Percentiles rank a stretch among this genome's conserved stretches.
These are phyloP conservation scores for Euphrasia arctica DNA, from an alignment of 305 asterid genomes.

Conservation along the genomic window DNA sequence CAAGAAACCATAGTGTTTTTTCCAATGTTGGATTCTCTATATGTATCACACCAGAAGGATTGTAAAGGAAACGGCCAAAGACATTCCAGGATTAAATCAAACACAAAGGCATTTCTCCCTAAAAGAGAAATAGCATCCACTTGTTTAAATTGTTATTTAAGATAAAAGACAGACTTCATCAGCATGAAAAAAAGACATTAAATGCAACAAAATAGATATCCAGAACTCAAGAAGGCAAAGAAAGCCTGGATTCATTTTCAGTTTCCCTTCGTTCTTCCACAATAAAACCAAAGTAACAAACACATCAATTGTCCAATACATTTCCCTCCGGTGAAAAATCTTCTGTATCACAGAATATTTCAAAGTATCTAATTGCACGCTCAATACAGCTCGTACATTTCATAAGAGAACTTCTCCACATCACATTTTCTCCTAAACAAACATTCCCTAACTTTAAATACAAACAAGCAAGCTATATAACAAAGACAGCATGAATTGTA, in stretches of 20 bases:
- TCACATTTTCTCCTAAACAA: not conserved
- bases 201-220: constrained; percentile 16
- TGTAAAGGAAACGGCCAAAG: not conserved
- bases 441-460: constrained; percentile 7
- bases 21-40: not conserved
- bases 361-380: not conserved
- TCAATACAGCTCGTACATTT: not conserved
- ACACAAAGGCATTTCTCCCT: not conserved
- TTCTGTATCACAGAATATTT: not conserved
- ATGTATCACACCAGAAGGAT: not conserved
- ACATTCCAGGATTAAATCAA: not conserved
- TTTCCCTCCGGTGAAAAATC: not conserved
- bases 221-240: not conserved
- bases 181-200: constrained; percentile 13
- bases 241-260: not conserved
- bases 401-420: not conserved
- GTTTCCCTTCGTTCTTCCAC: not conserved
- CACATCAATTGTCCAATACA: not conserved
- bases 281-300: not conserved
- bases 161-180: constrained; percentile 1
- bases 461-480: constrained; percentile 7
- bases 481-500: not conserved
- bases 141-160: constrained; percentile 2
- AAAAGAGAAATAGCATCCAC: constrained; percentile 16
- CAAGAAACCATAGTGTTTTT: not conserved